These are phyloP conservation scores for Akanthomyces lecanii DNA, from an alignment of 2,329 filamentous ascomycete genomes.

Conservation along the genomic window DNA sequence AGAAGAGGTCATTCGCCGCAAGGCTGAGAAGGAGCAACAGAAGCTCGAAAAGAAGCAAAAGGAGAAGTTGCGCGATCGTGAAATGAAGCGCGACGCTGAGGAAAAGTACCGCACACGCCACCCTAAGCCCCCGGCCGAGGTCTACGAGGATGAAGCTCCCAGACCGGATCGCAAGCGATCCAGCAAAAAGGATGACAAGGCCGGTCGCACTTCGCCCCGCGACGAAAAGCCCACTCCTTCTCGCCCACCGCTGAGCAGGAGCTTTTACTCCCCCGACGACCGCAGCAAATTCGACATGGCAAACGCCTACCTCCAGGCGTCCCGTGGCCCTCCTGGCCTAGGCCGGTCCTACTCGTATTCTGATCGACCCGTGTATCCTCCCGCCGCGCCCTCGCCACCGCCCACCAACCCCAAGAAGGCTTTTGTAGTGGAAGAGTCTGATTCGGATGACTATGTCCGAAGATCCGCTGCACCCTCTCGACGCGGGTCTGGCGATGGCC, in stretches of 20 bases:
- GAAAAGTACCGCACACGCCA: conserved; percentile 31
- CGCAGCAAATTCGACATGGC: background rate
- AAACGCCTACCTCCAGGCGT: conserved; percentile 18
- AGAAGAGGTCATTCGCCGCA: conserved; percentile 20
- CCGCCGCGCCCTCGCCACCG: conserved; percentile 35
- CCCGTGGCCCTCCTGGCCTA: conserved; percentile 21
- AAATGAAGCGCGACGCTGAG: conserved; percentile 34
- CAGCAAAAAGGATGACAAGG: conserved; percentile 33
- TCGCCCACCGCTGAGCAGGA: conserved; percentile 11
- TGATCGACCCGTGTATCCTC: conserved; percentile 27
- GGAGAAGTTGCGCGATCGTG: conserved; percentile 37
- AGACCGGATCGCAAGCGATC: conserved; percentile 37
- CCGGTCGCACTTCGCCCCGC: conserved; percentile 12
- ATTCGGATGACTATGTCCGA: conserved; percentile 28
- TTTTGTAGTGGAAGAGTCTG: conserved; percentile 26
- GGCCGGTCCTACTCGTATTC: conserved; percentile 23
- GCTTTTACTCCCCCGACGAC: conserved; percentile 15
- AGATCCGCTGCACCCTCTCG: conserved; percentile 32
- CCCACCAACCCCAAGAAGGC: conserved; percentile 26
- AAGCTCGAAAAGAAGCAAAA: conserved; percentile 32
- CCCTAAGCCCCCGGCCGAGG: conserved; percentile 32
- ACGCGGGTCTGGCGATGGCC: conserved; percentile 30
- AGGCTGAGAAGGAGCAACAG: conserved; percentile 33
- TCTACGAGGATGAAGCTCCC: conserved; percentile 29
- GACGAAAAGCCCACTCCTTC: conserved; percentile 11